Conservation (phyloP, 2,329 filamentous ascomycete species). For the Berkeleyomyces rouxiae region DNA sequence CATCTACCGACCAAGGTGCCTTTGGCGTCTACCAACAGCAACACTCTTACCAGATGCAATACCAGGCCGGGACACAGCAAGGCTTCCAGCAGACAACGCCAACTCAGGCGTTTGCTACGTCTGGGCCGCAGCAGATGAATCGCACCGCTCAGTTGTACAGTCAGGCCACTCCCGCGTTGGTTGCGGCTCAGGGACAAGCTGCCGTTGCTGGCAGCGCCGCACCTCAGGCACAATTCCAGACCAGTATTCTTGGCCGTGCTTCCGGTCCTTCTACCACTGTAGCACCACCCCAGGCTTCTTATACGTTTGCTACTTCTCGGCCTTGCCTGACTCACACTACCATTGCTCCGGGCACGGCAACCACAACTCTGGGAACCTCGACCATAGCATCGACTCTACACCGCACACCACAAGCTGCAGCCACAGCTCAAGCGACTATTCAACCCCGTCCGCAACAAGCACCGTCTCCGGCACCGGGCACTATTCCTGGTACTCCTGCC, state of each 20-base stretch:
- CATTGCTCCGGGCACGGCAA: background rate
- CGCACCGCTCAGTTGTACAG: conserved; percentile 7
- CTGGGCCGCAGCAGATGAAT: background rate
- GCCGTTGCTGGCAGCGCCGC: background rate
- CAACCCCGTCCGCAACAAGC: background rate
- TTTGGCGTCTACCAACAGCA: conserved; percentile 21
- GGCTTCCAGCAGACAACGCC: conserved; percentile 2
- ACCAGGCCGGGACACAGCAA: conserved; percentile 5
- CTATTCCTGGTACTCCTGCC: conserved; percentile 4
- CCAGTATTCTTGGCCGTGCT: conserved; percentile 4
- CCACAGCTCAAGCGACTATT: background rate
- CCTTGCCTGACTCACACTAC: background rate
- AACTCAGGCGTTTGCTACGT: background rate
- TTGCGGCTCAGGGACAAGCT: conserved; percentile 11
- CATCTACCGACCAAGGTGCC: conserved; percentile 30
- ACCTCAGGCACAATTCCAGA: conserved; percentile 9
- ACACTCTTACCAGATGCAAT: conserved; percentile 12
- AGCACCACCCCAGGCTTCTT: background rate
- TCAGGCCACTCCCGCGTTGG: conserved; percentile 7
- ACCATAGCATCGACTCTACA: background rate
- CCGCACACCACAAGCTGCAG: background rate
- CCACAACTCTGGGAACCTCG: background rate
- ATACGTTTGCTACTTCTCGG: conserved; percentile 2
- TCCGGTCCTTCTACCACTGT: background rate
- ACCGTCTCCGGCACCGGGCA: conserved; percentile 8